phyloP scores from a whole-genome alignment of 2,329 filamentous ascomycete species.

The Aspergillus tanneri region DNA sequence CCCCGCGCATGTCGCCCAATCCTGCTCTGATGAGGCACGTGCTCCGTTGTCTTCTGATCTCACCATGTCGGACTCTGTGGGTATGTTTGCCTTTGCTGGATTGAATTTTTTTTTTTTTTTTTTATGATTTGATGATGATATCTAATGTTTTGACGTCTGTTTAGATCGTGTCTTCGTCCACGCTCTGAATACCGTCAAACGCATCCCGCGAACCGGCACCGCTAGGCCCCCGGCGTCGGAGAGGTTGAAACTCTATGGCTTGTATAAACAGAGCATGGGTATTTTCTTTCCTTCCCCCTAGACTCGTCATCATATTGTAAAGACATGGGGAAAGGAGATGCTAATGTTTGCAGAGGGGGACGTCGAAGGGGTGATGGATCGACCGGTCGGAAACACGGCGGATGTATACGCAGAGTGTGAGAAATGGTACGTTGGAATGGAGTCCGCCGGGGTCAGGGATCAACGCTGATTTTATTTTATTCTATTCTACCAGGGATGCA shows the following conservation, averaged over 20 bases:
- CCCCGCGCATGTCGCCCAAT: conserved; percentile 22
- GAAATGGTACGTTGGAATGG: conserved; percentile 59
- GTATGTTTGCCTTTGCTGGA: conserved; percentile 30
- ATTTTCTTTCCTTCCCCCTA: conserved; percentile 20
- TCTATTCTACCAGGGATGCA: conserved; percentile 64
- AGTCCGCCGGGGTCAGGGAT: too few species aligned
- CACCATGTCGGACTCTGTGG: conserved; percentile 50
- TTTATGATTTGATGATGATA: too few species aligned
- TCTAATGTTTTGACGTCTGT: too few species aligned
- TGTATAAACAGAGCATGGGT: conserved; percentile 98
- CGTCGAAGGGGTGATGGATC: conserved; percentile 88
- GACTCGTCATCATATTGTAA: neutral
- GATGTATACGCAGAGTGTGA: conserved; percentile 57
- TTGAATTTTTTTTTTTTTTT: too few species aligned
- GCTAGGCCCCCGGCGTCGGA: conserved; percentile 81
- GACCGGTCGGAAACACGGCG: conserved; percentile 59
- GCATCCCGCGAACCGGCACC: conserved; percentile 90
- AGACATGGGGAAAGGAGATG: neutral
- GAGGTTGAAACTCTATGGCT: conserved; percentile 87
- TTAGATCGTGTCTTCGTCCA: conserved; percentile 97
- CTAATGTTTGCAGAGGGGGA: conserved; percentile 67
- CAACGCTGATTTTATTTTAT: too few species aligned
- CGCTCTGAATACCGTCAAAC: conserved; percentile 97
- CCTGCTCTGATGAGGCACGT: conserved; percentile 37
- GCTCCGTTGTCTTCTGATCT: conserved; percentile 22